A percentile compares a stretch with the other conserved stretches of the same genome.
Evolutionary conservation across 1,284 basidiomycete species (phyloP).

Genomic region (Puccinia coronata): DNA sequence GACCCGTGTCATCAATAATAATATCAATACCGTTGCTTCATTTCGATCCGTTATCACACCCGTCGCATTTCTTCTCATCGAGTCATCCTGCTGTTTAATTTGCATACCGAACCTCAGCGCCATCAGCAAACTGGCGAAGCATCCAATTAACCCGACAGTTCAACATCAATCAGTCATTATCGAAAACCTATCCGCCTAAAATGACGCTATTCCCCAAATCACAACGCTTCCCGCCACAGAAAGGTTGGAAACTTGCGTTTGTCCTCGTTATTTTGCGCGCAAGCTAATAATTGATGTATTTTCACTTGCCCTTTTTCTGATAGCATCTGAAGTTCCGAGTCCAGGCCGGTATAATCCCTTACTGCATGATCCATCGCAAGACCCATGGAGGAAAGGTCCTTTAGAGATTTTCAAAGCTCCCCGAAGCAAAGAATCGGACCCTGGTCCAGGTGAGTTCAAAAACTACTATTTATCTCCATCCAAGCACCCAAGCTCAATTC

Average conservation of each 20-base stretch:
- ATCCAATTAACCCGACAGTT: background rate
- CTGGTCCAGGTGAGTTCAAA: constrained; percentile 34
- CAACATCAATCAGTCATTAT: background rate
- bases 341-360: constrained; percentile 36
- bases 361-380: constrained; percentile 36
- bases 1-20: too few relatives aligned
- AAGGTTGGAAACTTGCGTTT: constrained; percentile 39
- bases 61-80: too few relatives aligned
- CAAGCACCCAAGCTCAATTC: background rate
- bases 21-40: background rate
- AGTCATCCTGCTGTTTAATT: background rate
- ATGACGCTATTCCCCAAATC: constrained; percentile 41
- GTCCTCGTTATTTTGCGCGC: background rate
- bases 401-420: constrained; percentile 49
- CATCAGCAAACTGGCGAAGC: background rate
- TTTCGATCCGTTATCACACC: background rate
- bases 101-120: background rate
- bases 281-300: background rate
- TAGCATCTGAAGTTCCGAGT: constrained; percentile 39
- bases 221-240: constrained; percentile 34
- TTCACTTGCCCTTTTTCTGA: background rate
- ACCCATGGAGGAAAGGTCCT: constrained; percentile 48
- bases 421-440: constrained; percentile 24
- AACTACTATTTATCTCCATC: background rate
- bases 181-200: background rate